phyloP scores from a whole-genome alignment of 495 filamentous ascomycete species.

The Aspergillus ostianus region DNA sequence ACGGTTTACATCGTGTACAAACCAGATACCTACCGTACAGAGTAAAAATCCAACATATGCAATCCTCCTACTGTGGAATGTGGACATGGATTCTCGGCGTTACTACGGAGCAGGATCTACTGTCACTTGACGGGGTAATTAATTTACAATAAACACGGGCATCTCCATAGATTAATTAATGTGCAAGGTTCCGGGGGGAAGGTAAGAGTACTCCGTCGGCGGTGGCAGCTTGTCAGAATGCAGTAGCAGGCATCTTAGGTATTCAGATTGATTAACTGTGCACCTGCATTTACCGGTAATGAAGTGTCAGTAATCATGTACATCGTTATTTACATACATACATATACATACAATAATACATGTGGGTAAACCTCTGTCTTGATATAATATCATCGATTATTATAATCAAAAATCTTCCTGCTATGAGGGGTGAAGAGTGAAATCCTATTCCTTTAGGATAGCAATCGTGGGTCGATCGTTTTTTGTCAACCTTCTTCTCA shows the following conservation, averaged over 20 bases:
- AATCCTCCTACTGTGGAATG: neutral
- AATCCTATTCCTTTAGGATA: neutral
- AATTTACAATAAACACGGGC: neutral
- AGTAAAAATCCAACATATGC: too few relatives aligned
- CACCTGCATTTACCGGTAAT: neutral
- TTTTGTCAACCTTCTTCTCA: slow-evolving; percentile 13
- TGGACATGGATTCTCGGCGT: neutral
- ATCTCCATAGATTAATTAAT: neutral
- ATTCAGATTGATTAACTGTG: neutral
- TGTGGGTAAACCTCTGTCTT: neutral
- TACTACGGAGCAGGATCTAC: neutral
- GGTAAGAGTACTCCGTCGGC: too few relatives aligned
- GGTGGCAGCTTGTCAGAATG: too few relatives aligned
- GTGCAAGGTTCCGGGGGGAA: neutral
- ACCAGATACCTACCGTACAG: neutral
- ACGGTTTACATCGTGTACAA: neutral
- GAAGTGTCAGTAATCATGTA: neutral
- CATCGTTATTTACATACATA: neutral
- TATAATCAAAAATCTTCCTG: neutral
- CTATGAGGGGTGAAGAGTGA: neutral
- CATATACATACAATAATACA: neutral
- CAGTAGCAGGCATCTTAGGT: neutral
- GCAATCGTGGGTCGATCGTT: slow-evolving; percentile 10
- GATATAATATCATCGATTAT: neutral
- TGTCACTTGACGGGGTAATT: neutral